phyloP scores from a whole-genome alignment of 345 rosid genomes.

The Clarkia xantiana region DNA sequence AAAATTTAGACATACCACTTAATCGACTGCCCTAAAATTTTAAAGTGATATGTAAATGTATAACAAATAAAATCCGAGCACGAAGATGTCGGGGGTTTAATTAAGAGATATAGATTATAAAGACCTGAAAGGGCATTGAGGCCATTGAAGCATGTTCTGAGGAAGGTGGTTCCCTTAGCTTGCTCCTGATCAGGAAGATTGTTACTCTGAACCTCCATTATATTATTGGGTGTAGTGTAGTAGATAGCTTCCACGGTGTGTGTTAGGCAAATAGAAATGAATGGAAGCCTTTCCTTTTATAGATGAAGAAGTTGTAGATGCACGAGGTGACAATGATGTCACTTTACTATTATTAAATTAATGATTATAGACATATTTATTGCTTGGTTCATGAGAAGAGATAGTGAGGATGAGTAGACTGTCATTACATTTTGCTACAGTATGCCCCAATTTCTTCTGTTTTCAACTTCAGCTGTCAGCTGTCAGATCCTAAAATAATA shows the following conservation, averaged over 20 bases:
- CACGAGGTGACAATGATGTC: background rate
- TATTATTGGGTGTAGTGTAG: background rate
- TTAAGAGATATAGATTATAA: no score
- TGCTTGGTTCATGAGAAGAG: constrained; percentile 8
- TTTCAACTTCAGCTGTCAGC: no score
- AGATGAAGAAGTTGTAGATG: background rate
- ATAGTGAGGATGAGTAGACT: constrained; percentile 33
- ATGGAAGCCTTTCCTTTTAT: background rate
- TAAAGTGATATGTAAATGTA: no score
- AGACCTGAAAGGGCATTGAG: constrained; percentile 50
- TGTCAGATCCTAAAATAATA: no score
- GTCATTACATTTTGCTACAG: constrained; percentile 9
- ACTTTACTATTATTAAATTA: background rate
- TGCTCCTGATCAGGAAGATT: constrained; percentile 22
- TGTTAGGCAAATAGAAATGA: background rate
- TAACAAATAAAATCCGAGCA: background rate
- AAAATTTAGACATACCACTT: no score
- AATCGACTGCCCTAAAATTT: no score
- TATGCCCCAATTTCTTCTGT: no score
- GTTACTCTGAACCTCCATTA: constrained; percentile 7
- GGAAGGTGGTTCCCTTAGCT: constrained; percentile 37
- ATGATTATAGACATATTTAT: background rate
- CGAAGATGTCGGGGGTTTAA: background rate
- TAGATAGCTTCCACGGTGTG: background rate
- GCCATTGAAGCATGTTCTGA: constrained; percentile 59